A percentile compares a stretch with the other conserved stretches of the same genome.
These are phyloP conservation scores for Suillus luteus DNA, from an alignment of 768 basidiomycete genomes.

Conservation along the genomic window DNA sequence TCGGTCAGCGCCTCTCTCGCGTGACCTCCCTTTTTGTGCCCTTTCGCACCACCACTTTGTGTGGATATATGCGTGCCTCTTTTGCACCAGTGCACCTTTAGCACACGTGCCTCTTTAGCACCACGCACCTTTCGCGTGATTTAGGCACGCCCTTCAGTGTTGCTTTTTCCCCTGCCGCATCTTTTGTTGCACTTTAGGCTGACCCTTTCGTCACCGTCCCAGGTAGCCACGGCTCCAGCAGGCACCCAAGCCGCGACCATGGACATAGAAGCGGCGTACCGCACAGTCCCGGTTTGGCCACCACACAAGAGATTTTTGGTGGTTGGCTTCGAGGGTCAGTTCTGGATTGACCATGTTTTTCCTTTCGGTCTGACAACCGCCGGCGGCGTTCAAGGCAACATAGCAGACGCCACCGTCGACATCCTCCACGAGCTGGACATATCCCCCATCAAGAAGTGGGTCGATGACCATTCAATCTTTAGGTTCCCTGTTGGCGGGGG, in stretches of 20 bases:
- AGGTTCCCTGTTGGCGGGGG: too few species aligned
- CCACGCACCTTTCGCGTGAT: too few species aligned
- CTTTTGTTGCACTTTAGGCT: too few species aligned
- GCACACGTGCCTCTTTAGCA: too few species aligned
- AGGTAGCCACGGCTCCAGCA: background rate
- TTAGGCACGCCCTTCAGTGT: too few species aligned
- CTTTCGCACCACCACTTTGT: too few species aligned
- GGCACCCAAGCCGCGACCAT: background rate
- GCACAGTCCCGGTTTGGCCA: background rate
- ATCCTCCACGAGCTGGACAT: background rate
- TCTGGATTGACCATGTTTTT: conserved; percentile 24
- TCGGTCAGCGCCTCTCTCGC: too few species aligned
- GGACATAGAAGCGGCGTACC: background rate
- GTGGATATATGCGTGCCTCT: too few species aligned
- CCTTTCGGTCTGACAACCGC: conserved; percentile 25
- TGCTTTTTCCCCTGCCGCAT: too few species aligned
- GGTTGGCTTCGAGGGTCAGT: conserved; percentile 13
- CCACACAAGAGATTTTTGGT: background rate
- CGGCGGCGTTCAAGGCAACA: conserved; percentile 20
- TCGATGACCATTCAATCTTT: background rate
- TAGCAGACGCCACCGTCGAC: conserved; percentile 17
- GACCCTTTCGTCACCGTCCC: too few species aligned
- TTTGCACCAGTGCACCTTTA: too few species aligned
- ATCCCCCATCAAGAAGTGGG: background rate
- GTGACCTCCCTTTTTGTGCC: too few species aligned